Percentiles rank a stretch among this genome's conserved stretches.
These are phyloP conservation scores for Selenicereus undatus DNA, from an alignment of 148 eudicot genomes.

Conservation along the genomic window DNA sequence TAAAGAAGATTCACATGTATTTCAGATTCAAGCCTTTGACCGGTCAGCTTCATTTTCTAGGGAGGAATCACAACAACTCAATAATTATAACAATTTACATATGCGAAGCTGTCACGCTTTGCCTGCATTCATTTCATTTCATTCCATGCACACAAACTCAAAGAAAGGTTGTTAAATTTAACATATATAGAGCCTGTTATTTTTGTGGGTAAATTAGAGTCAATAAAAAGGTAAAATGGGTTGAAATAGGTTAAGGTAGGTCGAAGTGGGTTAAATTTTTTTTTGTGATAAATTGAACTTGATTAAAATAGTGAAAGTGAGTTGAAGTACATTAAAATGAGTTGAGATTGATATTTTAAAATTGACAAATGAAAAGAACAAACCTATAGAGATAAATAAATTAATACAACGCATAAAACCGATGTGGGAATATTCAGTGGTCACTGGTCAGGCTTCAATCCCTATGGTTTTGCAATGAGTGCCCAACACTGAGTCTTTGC, in stretches of 20 bases:
- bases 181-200: too few species aligned
- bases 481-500: background rate
- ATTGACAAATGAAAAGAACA: too few species aligned
- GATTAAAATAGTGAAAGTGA: too few species aligned
- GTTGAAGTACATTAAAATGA: too few species aligned
- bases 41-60: background rate
- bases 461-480: background rate
- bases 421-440: slow-evolving; percentile 3
- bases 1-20: slow-evolving; percentile 2
- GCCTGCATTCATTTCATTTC: background rate
- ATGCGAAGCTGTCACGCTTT: background rate
- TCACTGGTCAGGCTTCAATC: background rate
- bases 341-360: too few species aligned
- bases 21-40: background rate
- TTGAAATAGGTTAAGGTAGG: too few species aligned
- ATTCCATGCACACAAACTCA: background rate
- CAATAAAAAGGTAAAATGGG: too few species aligned
- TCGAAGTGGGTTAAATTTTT: too few species aligned
- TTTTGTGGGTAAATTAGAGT: too few species aligned
- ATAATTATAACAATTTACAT: background rate
- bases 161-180: background rate
- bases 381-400: background rate
- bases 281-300: too few species aligned
- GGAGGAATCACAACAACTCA: background rate
- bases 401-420: background rate